Evolutionary conservation across 192 early-diverging fungal species (phyloP), one percentile per base, ranked within the genome.

Genomic region (Coemansia sp.): DNA sequence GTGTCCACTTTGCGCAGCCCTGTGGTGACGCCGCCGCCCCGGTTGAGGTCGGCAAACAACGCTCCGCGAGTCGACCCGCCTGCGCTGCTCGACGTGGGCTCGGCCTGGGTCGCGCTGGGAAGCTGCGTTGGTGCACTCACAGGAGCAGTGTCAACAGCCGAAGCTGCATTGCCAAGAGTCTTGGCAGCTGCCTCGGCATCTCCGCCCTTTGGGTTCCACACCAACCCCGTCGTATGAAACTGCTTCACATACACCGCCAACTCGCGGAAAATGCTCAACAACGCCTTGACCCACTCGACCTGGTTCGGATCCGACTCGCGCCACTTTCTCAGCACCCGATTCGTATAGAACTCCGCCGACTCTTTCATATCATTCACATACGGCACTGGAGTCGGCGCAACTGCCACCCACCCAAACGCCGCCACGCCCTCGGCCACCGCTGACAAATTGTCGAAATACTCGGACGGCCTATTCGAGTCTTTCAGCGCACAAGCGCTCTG

Each of bases 1-100:
- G 89, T 91, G 62, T 95, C 94, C 2, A 99, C 97, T 75, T 96
- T 95, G 54, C 91, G 88, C 68, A 99, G 80, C n/a, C 89, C 90
- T 32, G 88, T 55, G 2, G 92, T 90, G 59, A 91, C 79, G 6
- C 58, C 76, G 49, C 79, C 77, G 59, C 93, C 95, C 51, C 88
- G 84, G 86, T 94, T 96, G 67, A 98, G 75, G 49, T 90, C 87
- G 37, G 90, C 88, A 84, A 98, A 94, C 23, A 98, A 83, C 1
- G 88, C 86, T 19, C 83, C 76, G 51, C 70, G 75, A 27, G 58
- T 63, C 24, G 58, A 35, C 2, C 61, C 32, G 8, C 15, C 27
- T 1, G 32, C 56, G 7, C 10, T 52, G 55, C 45, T 43, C 12
- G 45, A 5, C 9, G 1, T 17, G 24, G 39, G 24, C n/a, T 51